phyloP scores from a whole-genome alignment of 2,329 filamentous ascomycete species.

The Arthroderma uncinatum region DNA sequence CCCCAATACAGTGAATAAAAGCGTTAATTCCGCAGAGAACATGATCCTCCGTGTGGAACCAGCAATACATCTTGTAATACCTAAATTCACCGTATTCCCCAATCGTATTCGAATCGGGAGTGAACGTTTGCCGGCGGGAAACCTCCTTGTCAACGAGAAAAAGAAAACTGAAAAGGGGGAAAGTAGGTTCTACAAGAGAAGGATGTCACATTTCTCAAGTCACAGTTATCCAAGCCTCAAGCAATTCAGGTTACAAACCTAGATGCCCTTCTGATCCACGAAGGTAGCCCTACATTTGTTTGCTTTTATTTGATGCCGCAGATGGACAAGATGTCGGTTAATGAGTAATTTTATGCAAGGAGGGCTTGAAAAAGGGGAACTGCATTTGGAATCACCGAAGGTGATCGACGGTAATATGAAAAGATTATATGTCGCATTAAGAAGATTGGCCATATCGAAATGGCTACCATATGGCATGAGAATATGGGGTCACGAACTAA shows the following conservation, averaged over 20 bases:
- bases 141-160: not conserved
- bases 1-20: not conserved
- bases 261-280: not conserved
- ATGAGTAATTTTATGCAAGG: not conserved
- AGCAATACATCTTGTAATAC: not conserved
- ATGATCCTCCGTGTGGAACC: not conserved
- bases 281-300: not conserved
- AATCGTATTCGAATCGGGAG: not conserved
- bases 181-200: not conserved
- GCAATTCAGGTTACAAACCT: not conserved
- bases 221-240: not conserved
- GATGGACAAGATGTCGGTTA: not conserved
- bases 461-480: not conserved
- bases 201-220: not conserved
- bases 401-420: not conserved
- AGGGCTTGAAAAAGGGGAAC: not conserved
- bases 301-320: not conserved
- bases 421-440: too few species aligned
- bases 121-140: not conserved
- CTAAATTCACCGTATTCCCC: not conserved
- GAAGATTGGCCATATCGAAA: not conserved
- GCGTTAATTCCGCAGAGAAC: not conserved
- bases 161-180: not conserved
- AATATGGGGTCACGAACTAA: not conserved
- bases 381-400: too few species aligned